Percentiles rank a stretch among this genome's conserved stretches.
Conservation (phyloP, 257 asterid genomes). For the Agastache rugosa region DNA sequence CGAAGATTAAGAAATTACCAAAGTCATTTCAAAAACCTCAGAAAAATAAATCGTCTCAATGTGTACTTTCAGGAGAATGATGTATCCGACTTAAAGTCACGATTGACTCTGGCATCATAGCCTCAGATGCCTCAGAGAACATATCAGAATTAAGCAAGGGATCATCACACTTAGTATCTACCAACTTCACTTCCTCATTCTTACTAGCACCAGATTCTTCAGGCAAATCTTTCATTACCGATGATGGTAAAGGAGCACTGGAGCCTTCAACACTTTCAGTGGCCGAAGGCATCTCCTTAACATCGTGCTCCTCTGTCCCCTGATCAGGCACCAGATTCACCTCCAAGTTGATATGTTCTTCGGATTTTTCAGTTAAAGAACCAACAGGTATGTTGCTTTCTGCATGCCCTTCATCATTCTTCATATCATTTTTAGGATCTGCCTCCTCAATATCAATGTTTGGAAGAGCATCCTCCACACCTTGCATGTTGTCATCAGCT, state of each 20-base stretch:
- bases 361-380: slow-evolving; percentile 35
- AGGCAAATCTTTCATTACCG: slow-evolving; percentile 35
- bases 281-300: slow-evolving; percentile 29
- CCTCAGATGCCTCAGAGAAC: slow-evolving; percentile 73
- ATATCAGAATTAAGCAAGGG: slow-evolving; percentile 58
- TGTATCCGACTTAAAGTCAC: slow-evolving; percentile 98
- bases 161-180: slow-evolving; percentile 63
- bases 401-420: slow-evolving; percentile 40
- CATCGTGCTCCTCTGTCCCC: slow-evolving; percentile 33
- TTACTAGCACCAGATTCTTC: slow-evolving; percentile 27
- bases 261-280: slow-evolving; percentile 47
- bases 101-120: slow-evolving; percentile 65
- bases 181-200: slow-evolving; percentile 44
- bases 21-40: slow-evolving; percentile 56
- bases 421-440: slow-evolving; percentile 37
- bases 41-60: slow-evolving; percentile 84
- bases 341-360: slow-evolving; percentile 36
- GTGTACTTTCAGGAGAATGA: slow-evolving; percentile 99
- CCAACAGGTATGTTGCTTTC: slow-evolving; percentile 42
- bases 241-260: slow-evolving; percentile 31
- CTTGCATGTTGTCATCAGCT: slow-evolving; percentile 40
- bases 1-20: slow-evolving; percentile 40
- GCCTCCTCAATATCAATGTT: slow-evolving; percentile 32
- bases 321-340: slow-evolving; percentile 33
- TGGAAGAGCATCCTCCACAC: slow-evolving; percentile 39